Base-by-base conservation (phyloP, 495 filamentous ascomycete genomes). In the Daldinia concentrica region DNA sequence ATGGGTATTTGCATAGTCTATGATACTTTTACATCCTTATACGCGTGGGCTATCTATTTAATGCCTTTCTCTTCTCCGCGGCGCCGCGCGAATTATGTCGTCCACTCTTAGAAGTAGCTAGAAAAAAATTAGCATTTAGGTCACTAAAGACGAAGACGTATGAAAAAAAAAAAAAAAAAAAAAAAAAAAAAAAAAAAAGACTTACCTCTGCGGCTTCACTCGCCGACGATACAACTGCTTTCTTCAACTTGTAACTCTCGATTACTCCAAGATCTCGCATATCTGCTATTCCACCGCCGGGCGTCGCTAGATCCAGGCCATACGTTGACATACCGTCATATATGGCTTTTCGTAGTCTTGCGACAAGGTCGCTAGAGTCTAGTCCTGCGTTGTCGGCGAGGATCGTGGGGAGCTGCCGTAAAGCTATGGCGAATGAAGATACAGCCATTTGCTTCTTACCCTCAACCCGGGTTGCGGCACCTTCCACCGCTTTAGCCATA, bases 211-310 rank as follows among this genome's bases (percentile, higher is more conserved):
- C 95, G 36, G 95, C 95, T 82, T 99, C 95, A 24, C 92, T 94
- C 12, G 95, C 95, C 62, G 93, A 97, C 26, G 90, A 93, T 37
- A 99, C 95, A 63, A 99, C 95, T 14, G 95, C 95, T 79, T 90
- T 91, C 88, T 99, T 99, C 78, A 99, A 82, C 85, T 99, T 98
- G 85, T 98, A 99, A 76, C 93, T 97, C 83, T 99, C 95, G 76
- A 99, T 91, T 15, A 99, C 94, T 24, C 95, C 96, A 61, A 96
- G 80, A 75, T 98, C 93, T 50, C 94, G 88, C 95, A 99, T 99
- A 78, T 99, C 95, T 6, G 94, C 87, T 78, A 99, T 94, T 37
- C 93, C 93, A 50, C 96, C 96, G 30, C 95, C 95, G 4, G 95
- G 93, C 0, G 92, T 92, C 80, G 92, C 83, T 68, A 99, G 82